Conservation (phyloP, 2,329 filamentous ascomycete genomes). For the Phialophora tarda region DNA sequence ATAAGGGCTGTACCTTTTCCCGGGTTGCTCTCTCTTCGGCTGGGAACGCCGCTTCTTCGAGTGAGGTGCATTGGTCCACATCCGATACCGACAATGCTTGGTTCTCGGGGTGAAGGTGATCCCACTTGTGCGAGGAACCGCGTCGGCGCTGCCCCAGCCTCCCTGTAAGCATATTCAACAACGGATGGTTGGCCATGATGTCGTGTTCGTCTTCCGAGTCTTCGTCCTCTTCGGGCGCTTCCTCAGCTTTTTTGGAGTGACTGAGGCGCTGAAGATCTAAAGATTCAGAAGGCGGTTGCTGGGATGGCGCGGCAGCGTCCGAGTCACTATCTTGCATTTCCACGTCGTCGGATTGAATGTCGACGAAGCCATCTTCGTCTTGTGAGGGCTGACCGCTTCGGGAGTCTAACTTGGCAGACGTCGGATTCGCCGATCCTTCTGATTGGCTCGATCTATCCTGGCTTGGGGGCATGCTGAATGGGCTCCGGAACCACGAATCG, state of each 20-base stretch:
- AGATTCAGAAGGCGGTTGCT: slow-evolving; percentile 19
- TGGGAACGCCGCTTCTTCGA: slow-evolving; percentile 65
- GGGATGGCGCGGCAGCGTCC: slow-evolving; percentile 21
- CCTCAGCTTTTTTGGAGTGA: slow-evolving; percentile 34
- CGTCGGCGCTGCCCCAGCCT: slow-evolving; percentile 37
- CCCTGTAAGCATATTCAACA: slow-evolving; percentile 40
- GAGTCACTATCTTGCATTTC: slow-evolving; percentile 33
- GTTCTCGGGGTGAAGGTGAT: slow-evolving; percentile 73
- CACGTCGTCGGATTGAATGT: slow-evolving; percentile 38
- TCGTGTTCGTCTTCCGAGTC: slow-evolving; percentile 38
- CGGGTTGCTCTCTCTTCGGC: slow-evolving; percentile 61
- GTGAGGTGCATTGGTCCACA: slow-evolving; percentile 59
- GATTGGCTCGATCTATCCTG: slow-evolving; percentile 19
- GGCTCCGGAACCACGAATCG: slow-evolving; percentile 1
- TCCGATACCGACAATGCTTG: slow-evolving; percentile 68
- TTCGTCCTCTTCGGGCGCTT: slow-evolving; percentile 33
- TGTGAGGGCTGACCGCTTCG: slow-evolving; percentile 28
- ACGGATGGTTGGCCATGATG: slow-evolving; percentile 37
- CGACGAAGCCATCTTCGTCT: slow-evolving; percentile 39
- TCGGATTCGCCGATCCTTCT: slow-evolving; percentile 26
- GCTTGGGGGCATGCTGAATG: slow-evolving; percentile 15
- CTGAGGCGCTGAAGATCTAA: slow-evolving; percentile 35
- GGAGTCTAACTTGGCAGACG: slow-evolving; percentile 32
- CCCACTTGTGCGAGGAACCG: slow-evolving; percentile 44
- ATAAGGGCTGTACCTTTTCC: slow-evolving; percentile 62